Evolutionary conservation across 306 rosid genomes (phyloP).

Genomic region (Gynostemma pentaphyllum): DNA sequence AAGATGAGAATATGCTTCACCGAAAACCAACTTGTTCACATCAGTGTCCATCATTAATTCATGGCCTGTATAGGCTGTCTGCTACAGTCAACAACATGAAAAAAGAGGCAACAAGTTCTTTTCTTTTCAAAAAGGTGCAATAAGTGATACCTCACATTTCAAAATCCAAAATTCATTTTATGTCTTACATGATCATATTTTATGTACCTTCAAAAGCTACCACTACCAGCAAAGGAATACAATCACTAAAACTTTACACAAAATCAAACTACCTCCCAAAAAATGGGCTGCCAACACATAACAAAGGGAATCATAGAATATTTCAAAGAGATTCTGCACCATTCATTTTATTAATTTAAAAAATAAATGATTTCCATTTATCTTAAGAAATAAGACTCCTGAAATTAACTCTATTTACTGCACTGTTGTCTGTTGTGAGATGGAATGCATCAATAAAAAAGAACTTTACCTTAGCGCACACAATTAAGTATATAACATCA

Average conservation of each 20-base stretch:
- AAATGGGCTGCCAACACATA: background rate
- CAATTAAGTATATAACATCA: no score
- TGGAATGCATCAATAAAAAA: no score
- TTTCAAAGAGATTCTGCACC: background rate
- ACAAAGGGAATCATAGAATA: background rate
- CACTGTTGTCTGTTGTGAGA: no score
- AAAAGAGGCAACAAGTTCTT: no score
- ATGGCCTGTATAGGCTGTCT: background rate
- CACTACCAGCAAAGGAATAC: background rate
- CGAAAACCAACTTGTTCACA: background rate
- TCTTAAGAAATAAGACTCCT: background rate
- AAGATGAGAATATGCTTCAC: background rate
- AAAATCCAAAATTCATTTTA: background rate
- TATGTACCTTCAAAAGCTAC: background rate
- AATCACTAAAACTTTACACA: background rate
- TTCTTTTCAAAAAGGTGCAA: background rate
- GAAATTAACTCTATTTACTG: no score
- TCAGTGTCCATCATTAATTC: background rate
- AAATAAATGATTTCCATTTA: no score
- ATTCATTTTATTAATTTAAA: background rate
- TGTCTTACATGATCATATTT: background rate
- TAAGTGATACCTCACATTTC: background rate
- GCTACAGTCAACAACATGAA: background rate
- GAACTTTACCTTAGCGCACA: no score
- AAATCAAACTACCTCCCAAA: background rate